A percentile compares a stretch with the other conserved stretches of the same genome.
Conservation (phyloP, 306 rosid genomes). For the Casuarina glauca region DNA sequence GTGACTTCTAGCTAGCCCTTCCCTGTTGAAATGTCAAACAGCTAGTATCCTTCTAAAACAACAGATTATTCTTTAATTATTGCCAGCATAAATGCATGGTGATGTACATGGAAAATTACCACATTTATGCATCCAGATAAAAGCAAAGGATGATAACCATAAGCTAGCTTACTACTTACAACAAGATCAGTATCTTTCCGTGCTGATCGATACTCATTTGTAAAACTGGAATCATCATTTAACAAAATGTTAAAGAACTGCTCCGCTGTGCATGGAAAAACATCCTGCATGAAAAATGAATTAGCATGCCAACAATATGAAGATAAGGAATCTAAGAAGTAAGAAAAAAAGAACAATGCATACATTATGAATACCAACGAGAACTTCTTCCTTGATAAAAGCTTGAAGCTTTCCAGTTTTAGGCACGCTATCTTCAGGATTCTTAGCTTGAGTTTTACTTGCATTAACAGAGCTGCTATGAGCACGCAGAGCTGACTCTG, state of each 20-base stretch:
- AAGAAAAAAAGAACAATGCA: conserved; percentile 27
- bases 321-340: conserved; percentile 12
- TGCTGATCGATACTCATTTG: conserved; percentile 58
- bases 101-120: background rate
- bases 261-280: conserved; percentile 79
- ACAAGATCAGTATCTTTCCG: conserved; percentile 86
- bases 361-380: conserved; percentile 74
- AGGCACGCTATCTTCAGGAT: conserved; percentile 51
- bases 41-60: background rate
- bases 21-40: background rate
- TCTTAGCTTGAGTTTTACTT: conserved; percentile 44
- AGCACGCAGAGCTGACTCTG: conserved; percentile 93
- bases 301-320: conserved; percentile 24
- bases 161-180: conserved; percentile 58
- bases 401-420: conserved; percentile 59
- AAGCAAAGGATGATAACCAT: background rate
- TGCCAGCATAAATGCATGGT: background rate
- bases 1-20: background rate
- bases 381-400: conserved; percentile 76
- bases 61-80: background rate
- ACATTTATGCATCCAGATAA: background rate
- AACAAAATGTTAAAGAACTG: conserved; percentile 66
- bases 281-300: conserved; percentile 58
- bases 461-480: conserved; percentile 89
- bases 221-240: conserved; percentile 66